These are phyloP conservation scores for Stereocaulon alpinum DNA, from an alignment of 495 filamentous ascomycete genomes.

Conservation along the genomic window DNA sequence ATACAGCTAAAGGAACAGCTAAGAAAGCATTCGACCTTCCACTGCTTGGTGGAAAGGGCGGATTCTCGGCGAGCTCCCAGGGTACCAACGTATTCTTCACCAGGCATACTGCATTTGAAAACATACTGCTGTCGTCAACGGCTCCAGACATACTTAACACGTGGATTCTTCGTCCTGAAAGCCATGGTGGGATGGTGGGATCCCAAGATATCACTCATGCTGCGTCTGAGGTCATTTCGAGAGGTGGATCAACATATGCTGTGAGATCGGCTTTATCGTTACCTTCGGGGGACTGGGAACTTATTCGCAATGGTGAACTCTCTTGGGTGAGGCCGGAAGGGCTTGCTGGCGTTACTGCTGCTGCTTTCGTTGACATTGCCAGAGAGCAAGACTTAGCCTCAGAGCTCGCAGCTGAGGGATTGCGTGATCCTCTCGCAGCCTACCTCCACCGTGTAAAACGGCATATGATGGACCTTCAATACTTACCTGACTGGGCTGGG, in stretches of 20 bases:
- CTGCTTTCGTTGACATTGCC: constrained; percentile 60
- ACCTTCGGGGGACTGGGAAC: constrained; percentile 66
- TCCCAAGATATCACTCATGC: constrained; percentile 47
- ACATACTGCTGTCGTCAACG: constrained; percentile 60
- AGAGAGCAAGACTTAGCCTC: constrained; percentile 63
- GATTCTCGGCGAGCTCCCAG: constrained; percentile 66
- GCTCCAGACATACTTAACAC: constrained; percentile 65
- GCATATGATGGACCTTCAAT: constrained; percentile 66
- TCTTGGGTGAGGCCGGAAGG: constrained; percentile 78
- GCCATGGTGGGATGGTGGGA: constrained; percentile 20
- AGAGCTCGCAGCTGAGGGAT: constrained; percentile 74
- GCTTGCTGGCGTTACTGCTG: constrained; percentile 62
- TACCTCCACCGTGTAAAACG: constrained; percentile 82
- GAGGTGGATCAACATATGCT: constrained; percentile 53
- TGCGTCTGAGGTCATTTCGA: constrained; percentile 71
- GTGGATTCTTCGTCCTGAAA: constrained; percentile 47
- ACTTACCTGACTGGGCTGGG: constrained; percentile 66
- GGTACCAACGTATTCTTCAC: constrained; percentile 84
- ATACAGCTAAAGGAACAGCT: constrained; percentile 50
- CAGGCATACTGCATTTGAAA: constrained; percentile 59
- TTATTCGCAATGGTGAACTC: constrained; percentile 70
- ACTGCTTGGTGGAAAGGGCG: constrained; percentile 53
- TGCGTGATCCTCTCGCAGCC: constrained; percentile 64
- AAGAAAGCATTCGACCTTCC: constrained; percentile 69
- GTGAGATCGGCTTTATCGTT: constrained; percentile 65